Conservation (phyloP, 305 asterid genomes). For the Fraxinus nigra region DNA sequence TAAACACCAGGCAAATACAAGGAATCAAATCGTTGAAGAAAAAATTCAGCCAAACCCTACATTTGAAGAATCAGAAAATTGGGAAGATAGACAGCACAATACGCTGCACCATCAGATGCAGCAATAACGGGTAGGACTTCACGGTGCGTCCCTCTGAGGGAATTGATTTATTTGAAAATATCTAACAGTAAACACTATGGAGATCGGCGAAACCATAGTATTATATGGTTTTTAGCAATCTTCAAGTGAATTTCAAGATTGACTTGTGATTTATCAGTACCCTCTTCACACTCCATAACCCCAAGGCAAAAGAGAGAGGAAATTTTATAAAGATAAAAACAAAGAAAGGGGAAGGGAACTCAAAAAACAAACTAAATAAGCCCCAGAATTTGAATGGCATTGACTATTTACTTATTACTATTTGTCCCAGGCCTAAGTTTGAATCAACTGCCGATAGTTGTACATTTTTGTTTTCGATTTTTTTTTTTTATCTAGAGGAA, state of each 20-base stretch:
- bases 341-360: background rate
- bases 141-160: background rate
- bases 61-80: background rate
- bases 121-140: slow-evolving; percentile 5
- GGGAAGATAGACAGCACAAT: background rate
- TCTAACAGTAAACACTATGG: background rate
- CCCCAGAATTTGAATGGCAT: background rate
- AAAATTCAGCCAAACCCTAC: background rate
- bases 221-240: background rate
- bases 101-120: background rate
- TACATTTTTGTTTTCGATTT: background rate
- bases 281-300: background rate
- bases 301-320: background rate
- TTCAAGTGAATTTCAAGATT: background rate
- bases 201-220: background rate
- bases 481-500: background rate
- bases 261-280: background rate
- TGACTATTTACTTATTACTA: background rate
- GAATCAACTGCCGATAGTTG: background rate
- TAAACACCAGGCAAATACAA: background rate
- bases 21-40: background rate
- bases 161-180: background rate
- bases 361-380: slow-evolving; percentile 2
- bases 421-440: background rate
- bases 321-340: background rate